Conservation (phyloP, 148 eudicot species). For the Rheum nobile region DNA sequence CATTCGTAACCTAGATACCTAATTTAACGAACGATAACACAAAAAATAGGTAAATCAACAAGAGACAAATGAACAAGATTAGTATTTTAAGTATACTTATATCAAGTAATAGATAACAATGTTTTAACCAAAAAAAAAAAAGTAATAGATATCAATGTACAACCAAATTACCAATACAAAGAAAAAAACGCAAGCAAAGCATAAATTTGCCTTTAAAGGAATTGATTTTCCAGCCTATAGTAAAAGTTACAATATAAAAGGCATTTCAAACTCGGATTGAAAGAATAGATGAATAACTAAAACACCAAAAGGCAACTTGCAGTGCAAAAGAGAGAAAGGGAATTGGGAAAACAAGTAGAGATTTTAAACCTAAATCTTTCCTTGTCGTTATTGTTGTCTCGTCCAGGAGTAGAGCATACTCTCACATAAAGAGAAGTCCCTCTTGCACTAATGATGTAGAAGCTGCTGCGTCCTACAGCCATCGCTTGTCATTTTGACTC, state of each 20-base stretch:
- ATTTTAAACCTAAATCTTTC: neutral
- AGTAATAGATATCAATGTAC: neutral
- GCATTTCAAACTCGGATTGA: neutral
- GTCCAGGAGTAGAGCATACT: neutral
- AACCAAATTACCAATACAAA: neutral
- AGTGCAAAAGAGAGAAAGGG: neutral
- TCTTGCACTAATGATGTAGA: neutral
- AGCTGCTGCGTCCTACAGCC: neutral
- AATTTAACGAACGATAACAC: too few relatives aligned
- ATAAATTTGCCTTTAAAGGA: neutral
- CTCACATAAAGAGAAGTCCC: too few relatives aligned
- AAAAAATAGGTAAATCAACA: too few relatives aligned
- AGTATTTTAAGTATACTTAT: neutral
- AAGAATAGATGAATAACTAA: neutral
- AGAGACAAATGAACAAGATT: too few relatives aligned
- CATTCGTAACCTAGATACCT: too few relatives aligned
- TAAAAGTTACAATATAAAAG: neutral
- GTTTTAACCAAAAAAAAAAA: neutral
- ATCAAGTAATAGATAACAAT: neutral
- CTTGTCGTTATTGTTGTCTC: neutral
- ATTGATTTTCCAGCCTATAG: neutral
- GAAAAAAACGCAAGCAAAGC: neutral
- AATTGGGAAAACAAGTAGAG: neutral
- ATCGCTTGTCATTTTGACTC: neutral
- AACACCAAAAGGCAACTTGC: neutral